Evolutionary conservation across 179 eudicot genomes (phyloP).

Genomic region (Camellia oleifera): DNA sequence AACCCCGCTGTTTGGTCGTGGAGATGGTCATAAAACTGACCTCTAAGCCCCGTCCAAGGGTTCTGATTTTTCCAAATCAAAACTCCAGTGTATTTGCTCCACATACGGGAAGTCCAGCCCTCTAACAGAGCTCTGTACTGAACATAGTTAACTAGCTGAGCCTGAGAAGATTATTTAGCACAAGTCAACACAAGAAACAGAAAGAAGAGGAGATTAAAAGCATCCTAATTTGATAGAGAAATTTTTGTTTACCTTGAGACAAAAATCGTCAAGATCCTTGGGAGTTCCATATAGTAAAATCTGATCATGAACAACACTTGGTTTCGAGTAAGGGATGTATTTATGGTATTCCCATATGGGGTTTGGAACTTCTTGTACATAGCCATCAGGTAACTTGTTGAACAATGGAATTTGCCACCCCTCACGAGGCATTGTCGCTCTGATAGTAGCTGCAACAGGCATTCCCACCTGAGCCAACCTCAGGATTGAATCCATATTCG

Average conservation of each 20-base stretch:
- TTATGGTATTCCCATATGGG: slow-evolving; percentile 91
- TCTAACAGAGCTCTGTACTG: slow-evolving; percentile 95
- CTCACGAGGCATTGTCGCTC: slow-evolving; percentile 89
- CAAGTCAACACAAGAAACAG: slow-evolving; percentile 20
- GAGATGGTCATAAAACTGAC: slow-evolving; percentile 98
- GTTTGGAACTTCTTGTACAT: slow-evolving; percentile 81
- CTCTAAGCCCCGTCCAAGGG: slow-evolving; percentile 98
- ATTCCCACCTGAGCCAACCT: slow-evolving; percentile 97
- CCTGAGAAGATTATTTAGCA: slow-evolving; percentile 44
- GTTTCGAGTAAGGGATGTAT: slow-evolving; percentile 95
- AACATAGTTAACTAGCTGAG: slow-evolving; percentile 87
- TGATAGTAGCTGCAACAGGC: slow-evolving; percentile 96
- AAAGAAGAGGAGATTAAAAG: background rate
- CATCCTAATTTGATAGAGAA: background rate
- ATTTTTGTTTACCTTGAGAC: slow-evolving; percentile 62
- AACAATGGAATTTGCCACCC: slow-evolving; percentile 90
- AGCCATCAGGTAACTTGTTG: slow-evolving; percentile 53
- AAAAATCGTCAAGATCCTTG: slow-evolving; percentile 84
- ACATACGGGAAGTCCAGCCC: slow-evolving; percentile 96
- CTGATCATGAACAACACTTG: slow-evolving; percentile 81
- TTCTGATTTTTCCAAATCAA: slow-evolving; percentile 96
- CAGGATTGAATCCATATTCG: slow-evolving; percentile 88
- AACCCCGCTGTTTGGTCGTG: slow-evolving; percentile 96
- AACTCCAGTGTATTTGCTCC: slow-evolving; percentile 95
- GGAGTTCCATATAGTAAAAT: slow-evolving; percentile 78